Evolutionary conservation across 257 asterid species (phyloP).

Genomic region (Linaria vulgaris): DNA sequence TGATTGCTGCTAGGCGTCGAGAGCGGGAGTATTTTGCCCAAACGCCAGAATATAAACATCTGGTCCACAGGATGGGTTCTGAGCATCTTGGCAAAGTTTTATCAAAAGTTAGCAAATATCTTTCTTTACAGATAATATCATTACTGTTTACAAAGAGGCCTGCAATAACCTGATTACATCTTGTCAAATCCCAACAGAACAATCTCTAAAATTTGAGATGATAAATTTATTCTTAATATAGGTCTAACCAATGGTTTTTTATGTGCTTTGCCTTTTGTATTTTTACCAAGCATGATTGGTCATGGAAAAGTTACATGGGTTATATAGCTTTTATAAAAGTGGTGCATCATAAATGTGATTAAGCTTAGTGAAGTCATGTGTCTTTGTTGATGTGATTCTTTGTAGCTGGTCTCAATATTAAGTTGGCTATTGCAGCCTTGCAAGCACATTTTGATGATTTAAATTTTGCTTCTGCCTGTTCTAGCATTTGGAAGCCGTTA

Average conservation of each 20-base stretch:
- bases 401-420: slow-evolving; percentile 17
- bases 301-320: background rate
- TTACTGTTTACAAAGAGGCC: background rate
- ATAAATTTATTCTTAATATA: background rate
- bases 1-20: slow-evolving; percentile 81
- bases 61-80: slow-evolving; percentile 71
- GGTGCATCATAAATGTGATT: background rate
- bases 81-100: slow-evolving; percentile 78
- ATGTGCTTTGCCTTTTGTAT: background rate
- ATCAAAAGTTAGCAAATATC: slow-evolving; percentile 49
- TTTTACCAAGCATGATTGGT: slow-evolving; percentile 6
- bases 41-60: slow-evolving; percentile 63
- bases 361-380: background rate
- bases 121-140: too few species aligned
- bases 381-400: background rate
- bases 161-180: background rate
- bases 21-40: slow-evolving; percentile 67
- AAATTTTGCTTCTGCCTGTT: slow-evolving; percentile 18
- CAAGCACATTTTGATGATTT: slow-evolving; percentile 14
- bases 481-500: slow-evolving; percentile 76
- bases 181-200: slow-evolving; percentile 8
- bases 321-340: background rate
- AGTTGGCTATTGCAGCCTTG: slow-evolving; percentile 12
- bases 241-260: background rate
- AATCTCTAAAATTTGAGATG: background rate